Conservation (phyloP, 225 moss, liverwort and hornwort genomes). For the Rhytidiadelphus loreus region DNA sequence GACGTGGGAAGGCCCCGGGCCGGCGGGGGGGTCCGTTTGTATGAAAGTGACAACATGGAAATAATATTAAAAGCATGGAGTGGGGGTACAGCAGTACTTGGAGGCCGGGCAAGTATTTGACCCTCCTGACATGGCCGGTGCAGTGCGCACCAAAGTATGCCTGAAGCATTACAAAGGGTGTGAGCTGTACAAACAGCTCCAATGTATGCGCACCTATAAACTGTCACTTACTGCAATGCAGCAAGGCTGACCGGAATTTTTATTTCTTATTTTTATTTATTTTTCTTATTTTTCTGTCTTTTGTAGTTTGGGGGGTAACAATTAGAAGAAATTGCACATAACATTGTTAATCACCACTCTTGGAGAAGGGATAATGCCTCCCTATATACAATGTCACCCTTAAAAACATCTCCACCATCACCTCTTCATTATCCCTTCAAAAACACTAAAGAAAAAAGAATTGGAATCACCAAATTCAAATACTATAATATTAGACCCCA, state of each 20-base stretch:
- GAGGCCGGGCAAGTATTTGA: not conserved
- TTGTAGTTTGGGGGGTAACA: not conserved
- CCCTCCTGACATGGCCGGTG: constrained; percentile 20
- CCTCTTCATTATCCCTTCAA: not conserved
- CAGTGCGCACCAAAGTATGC: not conserved
- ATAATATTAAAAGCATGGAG: not conserved
- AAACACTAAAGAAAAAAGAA: not conserved
- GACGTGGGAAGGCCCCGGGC: too few species aligned
- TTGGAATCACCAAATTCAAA: not conserved
- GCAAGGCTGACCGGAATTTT: not conserved
- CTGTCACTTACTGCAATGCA: not conserved
- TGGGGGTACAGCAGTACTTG: not conserved
- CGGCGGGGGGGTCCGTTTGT: not conserved
- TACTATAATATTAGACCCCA: rapidly evolving
- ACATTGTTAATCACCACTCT: not conserved
- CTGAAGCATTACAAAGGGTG: not conserved
- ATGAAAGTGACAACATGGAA: not conserved
- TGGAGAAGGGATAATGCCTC: not conserved
- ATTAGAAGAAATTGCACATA: not conserved
- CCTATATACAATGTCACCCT: not conserved
- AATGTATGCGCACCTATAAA: too few species aligned
- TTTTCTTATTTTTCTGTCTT: rapidly evolving
- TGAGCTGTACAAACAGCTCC: not conserved
- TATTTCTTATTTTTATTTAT: rapidly evolving
- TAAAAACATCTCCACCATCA: not conserved